phyloP scores from a whole-genome alignment of 2,329 filamentous ascomycete genomes.

The Aspergillus neoniger region DNA sequence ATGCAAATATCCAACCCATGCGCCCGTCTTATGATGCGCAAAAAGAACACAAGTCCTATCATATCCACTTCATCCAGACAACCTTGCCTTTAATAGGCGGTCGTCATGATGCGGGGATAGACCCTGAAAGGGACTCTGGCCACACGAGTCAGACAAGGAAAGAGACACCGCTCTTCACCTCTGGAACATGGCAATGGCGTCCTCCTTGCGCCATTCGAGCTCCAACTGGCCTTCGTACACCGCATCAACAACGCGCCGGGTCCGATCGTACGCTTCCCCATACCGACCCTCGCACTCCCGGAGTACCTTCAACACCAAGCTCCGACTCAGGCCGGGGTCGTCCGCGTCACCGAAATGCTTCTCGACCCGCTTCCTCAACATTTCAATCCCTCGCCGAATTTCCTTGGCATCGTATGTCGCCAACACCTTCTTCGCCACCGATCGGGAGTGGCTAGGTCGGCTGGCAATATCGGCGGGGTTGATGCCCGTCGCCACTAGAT shows the following conservation, averaged over 20 bases:
- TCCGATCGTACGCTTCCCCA: constrained; percentile 55
- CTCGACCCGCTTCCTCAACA: constrained; percentile 86
- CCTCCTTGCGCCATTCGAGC: constrained; percentile 51
- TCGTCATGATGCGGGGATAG: neutral
- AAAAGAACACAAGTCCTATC: constrained; percentile 11
- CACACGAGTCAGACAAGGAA: constrained; percentile 2
- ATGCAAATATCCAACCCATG: constrained; percentile 15
- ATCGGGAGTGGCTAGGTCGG: constrained; percentile 80
- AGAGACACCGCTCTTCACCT: constrained; percentile 28
- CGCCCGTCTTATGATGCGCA: constrained; percentile 17
- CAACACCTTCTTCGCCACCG: constrained; percentile 82
- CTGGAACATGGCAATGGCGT: constrained; percentile 46
- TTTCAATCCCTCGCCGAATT: constrained; percentile 84
- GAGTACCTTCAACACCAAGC: constrained; percentile 61
- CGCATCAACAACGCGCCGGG: constrained; percentile 45
- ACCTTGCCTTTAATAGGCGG: constrained; percentile 1
- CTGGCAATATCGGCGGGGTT: constrained; percentile 66
- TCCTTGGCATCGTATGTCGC: constrained; percentile 79
- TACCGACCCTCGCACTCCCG: constrained; percentile 63
- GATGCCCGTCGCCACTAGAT: constrained; percentile 61
- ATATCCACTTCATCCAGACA: constrained; percentile 9
- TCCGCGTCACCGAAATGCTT: constrained; percentile 96
- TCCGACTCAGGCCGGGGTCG: constrained; percentile 65
- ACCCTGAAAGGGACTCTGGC: neutral
- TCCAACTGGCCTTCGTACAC: constrained; percentile 51